These are phyloP conservation scores for Xylaria sp. DNA, from an alignment of 495 filamentous ascomycete genomes.

Conservation along the genomic window DNA sequence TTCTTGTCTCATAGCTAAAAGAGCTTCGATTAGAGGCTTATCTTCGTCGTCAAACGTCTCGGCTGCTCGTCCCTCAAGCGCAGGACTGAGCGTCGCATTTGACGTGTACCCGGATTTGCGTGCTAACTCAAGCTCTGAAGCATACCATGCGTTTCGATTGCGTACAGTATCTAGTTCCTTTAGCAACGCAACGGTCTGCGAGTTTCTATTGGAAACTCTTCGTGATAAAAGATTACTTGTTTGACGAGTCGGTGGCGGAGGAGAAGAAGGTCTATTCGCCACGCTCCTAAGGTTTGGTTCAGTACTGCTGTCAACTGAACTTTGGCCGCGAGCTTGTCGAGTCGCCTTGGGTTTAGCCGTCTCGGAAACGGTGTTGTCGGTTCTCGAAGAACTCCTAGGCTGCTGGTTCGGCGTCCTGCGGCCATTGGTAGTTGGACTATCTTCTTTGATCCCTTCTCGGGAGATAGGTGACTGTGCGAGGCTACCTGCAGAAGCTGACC, in stretches of 20 bases:
- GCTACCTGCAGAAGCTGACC: slow-evolving; percentile 36
- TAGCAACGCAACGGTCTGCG: slow-evolving; percentile 67
- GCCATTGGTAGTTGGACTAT: slow-evolving; percentile 58
- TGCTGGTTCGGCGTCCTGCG: slow-evolving; percentile 66
- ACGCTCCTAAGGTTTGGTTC: slow-evolving; percentile 53
- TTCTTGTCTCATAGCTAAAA: slow-evolving; percentile 87
- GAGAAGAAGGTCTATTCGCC: slow-evolving; percentile 55
- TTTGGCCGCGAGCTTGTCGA: slow-evolving; percentile 49
- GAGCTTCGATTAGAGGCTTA: slow-evolving; percentile 87
- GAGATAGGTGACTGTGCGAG: slow-evolving; percentile 63
- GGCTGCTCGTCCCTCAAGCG: slow-evolving; percentile 74
- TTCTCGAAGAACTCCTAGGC: slow-evolving; percentile 43
- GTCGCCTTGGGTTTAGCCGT: slow-evolving; percentile 42
- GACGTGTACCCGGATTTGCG: slow-evolving; percentile 85
- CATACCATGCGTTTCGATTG: slow-evolving; percentile 94
- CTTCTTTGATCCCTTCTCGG: slow-evolving; percentile 58
- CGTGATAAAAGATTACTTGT: slow-evolving; percentile 57
- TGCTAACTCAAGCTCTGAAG: slow-evolving; percentile 89
- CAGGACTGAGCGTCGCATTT: slow-evolving; percentile 72
- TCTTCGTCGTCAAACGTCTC: slow-evolving; percentile 90
- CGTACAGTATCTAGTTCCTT: slow-evolving; percentile 85
- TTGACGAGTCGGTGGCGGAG: slow-evolving; percentile 59
- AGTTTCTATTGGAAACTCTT: slow-evolving; percentile 60
- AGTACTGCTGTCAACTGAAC: slow-evolving; percentile 59
- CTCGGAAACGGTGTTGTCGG: slow-evolving; percentile 37